phyloP scores from a whole-genome alignment of 768 basidiomycete species.

The Serendipita sp. region DNA sequence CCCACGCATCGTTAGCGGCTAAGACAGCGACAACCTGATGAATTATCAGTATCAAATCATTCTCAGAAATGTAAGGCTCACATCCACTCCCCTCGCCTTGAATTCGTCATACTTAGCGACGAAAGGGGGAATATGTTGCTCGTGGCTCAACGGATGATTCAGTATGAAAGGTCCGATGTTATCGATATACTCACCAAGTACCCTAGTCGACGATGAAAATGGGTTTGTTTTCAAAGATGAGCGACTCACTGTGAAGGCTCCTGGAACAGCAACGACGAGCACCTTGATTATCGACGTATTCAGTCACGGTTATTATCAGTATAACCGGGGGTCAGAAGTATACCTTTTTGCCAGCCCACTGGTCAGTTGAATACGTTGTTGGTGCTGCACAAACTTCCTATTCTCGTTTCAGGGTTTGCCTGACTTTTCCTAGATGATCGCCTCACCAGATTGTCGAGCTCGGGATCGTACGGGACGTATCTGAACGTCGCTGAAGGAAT shows the following conservation, averaged over 20 bases:
- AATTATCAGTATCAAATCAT: not conserved
- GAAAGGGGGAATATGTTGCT: conserved; percentile 37
- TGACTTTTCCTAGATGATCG: not conserved
- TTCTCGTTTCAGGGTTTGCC: no score
- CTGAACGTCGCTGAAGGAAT: not conserved
- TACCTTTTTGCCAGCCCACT: conserved; percentile 3
- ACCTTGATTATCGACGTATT: not conserved
- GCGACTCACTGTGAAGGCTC: not conserved
- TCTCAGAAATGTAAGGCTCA: conserved; percentile 19
- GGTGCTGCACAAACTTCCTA: not conserved
- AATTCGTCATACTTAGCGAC: conserved; percentile 51
- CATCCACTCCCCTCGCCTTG: conserved; percentile 59
- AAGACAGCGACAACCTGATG: conserved; percentile 41
- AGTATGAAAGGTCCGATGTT: not conserved
- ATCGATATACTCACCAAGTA: not conserved
- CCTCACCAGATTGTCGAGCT: not conserved
- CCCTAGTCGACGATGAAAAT: not conserved
- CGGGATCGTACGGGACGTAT: conserved; percentile 2
- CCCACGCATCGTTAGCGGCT: conserved; percentile 67
- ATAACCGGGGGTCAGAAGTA: not conserved
- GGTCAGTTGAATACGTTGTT: not conserved
- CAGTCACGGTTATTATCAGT: not conserved
- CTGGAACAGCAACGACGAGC: not conserved
- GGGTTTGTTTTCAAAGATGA: not conserved
- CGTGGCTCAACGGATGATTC: conserved; percentile 19